phyloP scores from a whole-genome alignment of 352 stramenopile genomes.

The Globisporangium spiculum region DNA sequence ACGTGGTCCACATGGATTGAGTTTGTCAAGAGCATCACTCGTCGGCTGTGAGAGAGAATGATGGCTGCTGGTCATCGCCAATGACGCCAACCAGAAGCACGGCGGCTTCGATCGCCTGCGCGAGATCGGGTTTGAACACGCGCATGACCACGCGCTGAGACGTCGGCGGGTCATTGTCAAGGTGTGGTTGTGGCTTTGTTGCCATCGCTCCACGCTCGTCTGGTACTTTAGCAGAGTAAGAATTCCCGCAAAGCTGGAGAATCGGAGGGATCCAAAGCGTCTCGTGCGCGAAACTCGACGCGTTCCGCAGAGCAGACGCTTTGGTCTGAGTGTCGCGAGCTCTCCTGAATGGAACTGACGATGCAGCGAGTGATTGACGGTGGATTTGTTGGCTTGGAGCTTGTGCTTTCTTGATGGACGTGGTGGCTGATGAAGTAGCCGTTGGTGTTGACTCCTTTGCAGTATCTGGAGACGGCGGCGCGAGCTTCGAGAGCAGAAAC shows the following conservation, averaged over 20 bases:
- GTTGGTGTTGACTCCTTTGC: neutral
- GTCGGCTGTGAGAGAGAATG: too few relatives aligned
- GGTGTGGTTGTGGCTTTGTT: neutral
- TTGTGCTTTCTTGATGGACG: neutral
- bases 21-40: too few relatives aligned
- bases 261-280: constrained; percentile 22
- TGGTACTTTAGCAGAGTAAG: neutral
- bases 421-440: neutral
- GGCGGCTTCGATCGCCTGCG: constrained; percentile 11
- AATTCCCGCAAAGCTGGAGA: neutral
- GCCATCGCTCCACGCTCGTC: neutral
- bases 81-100: too few relatives aligned
- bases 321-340: neutral
- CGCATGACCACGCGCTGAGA: constrained; percentile 3
- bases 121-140: constrained; percentile 14
- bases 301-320: constrained; percentile 3
- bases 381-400: neutral
- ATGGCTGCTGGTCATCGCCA: too few relatives aligned
- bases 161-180: neutral
- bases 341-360: neutral
- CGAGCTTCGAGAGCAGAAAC: neutral
- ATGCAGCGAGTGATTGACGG: neutral
- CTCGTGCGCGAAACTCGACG: constrained; percentile 14
- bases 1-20: too few relatives aligned
- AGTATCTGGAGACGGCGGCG: neutral